Evolutionary conservation across 371 early-diverging fungal species (phyloP), one percentile per base, ranked within the genome.

Genomic region (Dichotomocladium elegans): DNA sequence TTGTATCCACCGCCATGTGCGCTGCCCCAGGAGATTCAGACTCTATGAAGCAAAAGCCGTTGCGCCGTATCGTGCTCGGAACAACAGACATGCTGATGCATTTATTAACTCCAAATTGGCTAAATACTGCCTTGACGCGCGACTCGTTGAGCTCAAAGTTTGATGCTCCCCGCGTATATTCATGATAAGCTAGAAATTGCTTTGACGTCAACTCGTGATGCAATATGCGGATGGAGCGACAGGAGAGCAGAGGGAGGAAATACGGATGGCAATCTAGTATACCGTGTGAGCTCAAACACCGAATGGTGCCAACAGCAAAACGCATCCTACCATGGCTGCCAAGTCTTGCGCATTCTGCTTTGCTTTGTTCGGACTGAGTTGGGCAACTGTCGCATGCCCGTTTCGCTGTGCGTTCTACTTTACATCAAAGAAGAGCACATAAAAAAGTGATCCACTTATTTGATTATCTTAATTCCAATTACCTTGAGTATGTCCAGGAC

Each of bases 21-120:
- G 91, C 90, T 1, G 90, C 88, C 60, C 93, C 94, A 0, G 93
- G 92, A 14, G 82, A 77, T 29, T 91, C 89, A 53, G 77, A 93
- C 61, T 93, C 92, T n/a, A 93, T 78, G 66, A 93, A 93, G 58
- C 91, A 89, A 61, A 83, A 93, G 10, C 94, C 94, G 55, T 89
- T 89, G 70, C 92, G 93, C 40, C 81, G 81, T 24, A 83, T 83
- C 10, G 86, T 82, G 12, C 69, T 53, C 1, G 90, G 73, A 61
- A 92, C 91, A 53, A 83, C 64, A 8, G 83, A 80, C 85, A 92
- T 85, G 45, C 82, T 84, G 37, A 91, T 68, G 41, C 77, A 74
- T 51, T 81, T 79, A 58, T 92, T 82, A 3, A 69, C 53, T 3
- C 94, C 94, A 66, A 86, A 92, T 53, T 85, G 83, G 4, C 71